Percentiles rank a stretch among this genome's conserved stretches.
Conservation (phyloP, 495 filamentous ascomycete genomes). For the Penicillium simplicissimum region DNA sequence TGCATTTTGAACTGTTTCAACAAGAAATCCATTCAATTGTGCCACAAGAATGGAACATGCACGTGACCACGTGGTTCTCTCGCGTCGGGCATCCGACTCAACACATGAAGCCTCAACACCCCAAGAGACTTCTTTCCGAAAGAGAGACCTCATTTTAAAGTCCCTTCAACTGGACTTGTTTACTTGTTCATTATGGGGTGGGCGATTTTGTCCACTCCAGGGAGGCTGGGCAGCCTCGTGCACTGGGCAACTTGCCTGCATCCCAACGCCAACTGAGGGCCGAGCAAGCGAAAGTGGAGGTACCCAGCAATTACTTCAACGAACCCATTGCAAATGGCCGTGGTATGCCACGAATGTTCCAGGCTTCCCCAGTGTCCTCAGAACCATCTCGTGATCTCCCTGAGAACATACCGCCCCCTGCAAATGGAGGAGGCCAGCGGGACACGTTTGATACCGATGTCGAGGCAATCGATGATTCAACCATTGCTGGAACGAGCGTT, state of each 20-base stretch:
- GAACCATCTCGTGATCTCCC: slow-evolving; percentile 15
- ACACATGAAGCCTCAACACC: slow-evolving; percentile 8
- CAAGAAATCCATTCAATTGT: neutral
- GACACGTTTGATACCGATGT: slow-evolving; percentile 51
- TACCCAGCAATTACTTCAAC: slow-evolving; percentile 29
- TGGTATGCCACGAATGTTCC: slow-evolving; percentile 17
- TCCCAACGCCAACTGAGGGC: slow-evolving; percentile 38
- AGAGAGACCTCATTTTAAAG: neutral
- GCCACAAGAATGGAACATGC: slow-evolving; percentile 23
- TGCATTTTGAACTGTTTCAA: neutral
- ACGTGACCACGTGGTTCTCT: slow-evolving; percentile 41
- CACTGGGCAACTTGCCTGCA: slow-evolving; percentile 25
- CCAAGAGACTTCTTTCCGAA: neutral
- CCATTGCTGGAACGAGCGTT: slow-evolving; percentile 45
- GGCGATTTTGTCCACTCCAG: slow-evolving; percentile 49
- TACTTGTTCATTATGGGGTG: slow-evolving; percentile 40
- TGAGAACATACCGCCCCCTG: slow-evolving; percentile 13
- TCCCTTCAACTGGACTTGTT: neutral
- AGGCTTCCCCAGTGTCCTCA: slow-evolving; percentile 18
- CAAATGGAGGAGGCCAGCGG: slow-evolving; percentile 24
- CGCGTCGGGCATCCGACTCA: slow-evolving; percentile 22
- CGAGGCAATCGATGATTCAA: slow-evolving; percentile 49
- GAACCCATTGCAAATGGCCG: slow-evolving; percentile 25
- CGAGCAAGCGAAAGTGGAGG: slow-evolving; percentile 40
- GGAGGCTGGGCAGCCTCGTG: slow-evolving; percentile 38